Evolutionary conservation across 352 stramenopile genomes (phyloP).

Genomic region (Globisporangium nodosum): DNA sequence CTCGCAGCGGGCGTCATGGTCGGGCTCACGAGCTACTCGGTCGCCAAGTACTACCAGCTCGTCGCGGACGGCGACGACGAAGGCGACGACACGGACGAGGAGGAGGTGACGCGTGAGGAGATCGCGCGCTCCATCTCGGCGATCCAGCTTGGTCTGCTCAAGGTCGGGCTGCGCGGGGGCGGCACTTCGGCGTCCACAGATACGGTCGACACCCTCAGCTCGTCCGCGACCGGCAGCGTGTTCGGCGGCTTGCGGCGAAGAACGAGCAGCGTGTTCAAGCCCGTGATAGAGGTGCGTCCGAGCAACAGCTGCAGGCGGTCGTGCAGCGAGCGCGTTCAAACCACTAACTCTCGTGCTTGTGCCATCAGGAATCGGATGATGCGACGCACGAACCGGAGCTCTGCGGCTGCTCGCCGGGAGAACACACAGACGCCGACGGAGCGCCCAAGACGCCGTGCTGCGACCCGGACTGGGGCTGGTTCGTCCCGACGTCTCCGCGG

Average conservation of each 20-base stretch:
- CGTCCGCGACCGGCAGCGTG: conserved; percentile 18
- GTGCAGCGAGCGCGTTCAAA: not conserved
- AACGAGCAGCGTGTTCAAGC: conserved; percentile 37
- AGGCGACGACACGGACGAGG: conserved; percentile 25
- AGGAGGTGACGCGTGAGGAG: conserved; percentile 30
- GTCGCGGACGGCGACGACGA: conserved; percentile 17
- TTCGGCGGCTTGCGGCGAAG: conserved; percentile 23
- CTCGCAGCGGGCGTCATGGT: conserved; percentile 59
- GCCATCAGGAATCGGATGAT: not conserved
- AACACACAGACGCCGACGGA: conserved; percentile 14
- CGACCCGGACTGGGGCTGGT: conserved; percentile 66
- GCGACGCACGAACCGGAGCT: conserved; percentile 8
- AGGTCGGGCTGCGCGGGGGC: conserved; percentile 17
- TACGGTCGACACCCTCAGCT: conserved; percentile 26
- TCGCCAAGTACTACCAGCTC: conserved; percentile 63
- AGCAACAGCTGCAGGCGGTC: not conserved
- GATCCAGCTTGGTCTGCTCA: conserved; percentile 37
- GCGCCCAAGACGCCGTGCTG: conserved; percentile 24
- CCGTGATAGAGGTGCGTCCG: conserved; percentile 23
- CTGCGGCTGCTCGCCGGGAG: conserved; percentile 14
- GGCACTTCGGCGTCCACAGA: conserved; percentile 13
- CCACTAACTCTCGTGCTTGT: not conserved
- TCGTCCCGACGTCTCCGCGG: conserved; percentile 37
- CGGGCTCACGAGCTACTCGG: conserved; percentile 59
- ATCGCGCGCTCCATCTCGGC: conserved; percentile 45